Evolutionary conservation across 2,329 filamentous ascomycete genomes (phyloP), one percentile per base, ranked within the genome.

Genomic region (Penicillium digitatum): DNA sequence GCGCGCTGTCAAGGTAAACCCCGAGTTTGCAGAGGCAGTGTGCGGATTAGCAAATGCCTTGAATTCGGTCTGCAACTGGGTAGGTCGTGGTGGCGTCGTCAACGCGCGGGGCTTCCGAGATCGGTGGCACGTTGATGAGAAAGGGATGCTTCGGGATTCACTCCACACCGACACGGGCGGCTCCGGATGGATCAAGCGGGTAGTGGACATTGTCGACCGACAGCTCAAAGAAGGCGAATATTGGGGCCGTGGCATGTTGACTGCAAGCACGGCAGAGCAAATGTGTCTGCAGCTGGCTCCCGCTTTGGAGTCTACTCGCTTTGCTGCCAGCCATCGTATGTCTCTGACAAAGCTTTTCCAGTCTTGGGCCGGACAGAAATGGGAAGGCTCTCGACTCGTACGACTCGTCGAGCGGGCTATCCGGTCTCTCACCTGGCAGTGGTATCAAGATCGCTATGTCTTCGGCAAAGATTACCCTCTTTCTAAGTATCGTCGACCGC

Each of bases 51-150:
- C 91, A 1, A 97, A 95, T 55, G 93, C 94, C 1, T 78, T 99
- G 48, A 97, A 96, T 69, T 97, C 94, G 7, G 92, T 99, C 6
- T 99, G 94, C 70, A 89, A 93, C 67, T 99, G 94, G 94, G 83
- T 84, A 66, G 90, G 90, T 29, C 85, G 94, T 60, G 94, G 94
- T 57, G 94, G 94, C 1, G 87, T 95, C 43, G 80, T 89, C 26
- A 81, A 89, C n/a, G 81, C 86, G 50, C 79, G 79, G 48, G 90
- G 89, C 9, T 84, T 81, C 62, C 85, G 87, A 59, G 94, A 99
- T 71, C 85, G 90, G 38, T 97, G 94, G 89, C 94, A 99, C 71
- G 92, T 99, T 22, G 86, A 95, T 65, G 87, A 90, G 0, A 79
- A 84, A 35, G 92, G 92, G 11, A 89, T 90, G 82, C 82, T 97